Percentiles rank a stretch among this genome's conserved stretches.
These are phyloP conservation scores for Phanerodontia chrysosporium DNA, from an alignment of 768 basidiomycete genomes.

Conservation along the genomic window DNA sequence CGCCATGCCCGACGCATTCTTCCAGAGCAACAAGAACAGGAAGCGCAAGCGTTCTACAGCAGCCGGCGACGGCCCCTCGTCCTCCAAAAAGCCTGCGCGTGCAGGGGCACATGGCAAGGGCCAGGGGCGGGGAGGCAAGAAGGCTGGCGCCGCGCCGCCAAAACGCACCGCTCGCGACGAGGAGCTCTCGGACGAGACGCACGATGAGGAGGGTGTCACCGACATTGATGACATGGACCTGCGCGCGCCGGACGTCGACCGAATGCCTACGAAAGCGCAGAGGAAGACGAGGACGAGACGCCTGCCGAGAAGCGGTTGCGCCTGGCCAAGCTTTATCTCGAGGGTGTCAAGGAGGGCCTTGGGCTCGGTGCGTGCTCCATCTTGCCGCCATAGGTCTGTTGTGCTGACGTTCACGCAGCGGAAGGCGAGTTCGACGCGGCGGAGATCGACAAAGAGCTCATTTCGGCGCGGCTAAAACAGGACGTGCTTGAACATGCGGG, in stretches of 20 bases:
- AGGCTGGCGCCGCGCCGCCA: slow-evolving; percentile 8
- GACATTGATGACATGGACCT: slow-evolving; percentile 75
- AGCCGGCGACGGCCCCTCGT: slow-evolving; percentile 28
- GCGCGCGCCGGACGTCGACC: slow-evolving; percentile 48
- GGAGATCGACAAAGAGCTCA: slow-evolving; percentile 90
- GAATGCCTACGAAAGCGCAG: slow-evolving; percentile 55
- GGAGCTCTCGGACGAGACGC: slow-evolving; percentile 64
- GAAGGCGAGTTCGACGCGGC: slow-evolving; percentile 94
- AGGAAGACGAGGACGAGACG: slow-evolving; percentile 86
- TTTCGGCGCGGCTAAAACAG: slow-evolving; percentile 84
- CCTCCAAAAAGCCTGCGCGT: slow-evolving; percentile 27
- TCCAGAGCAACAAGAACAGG: slow-evolving; percentile 53
- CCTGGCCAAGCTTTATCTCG: slow-evolving; percentile 86
- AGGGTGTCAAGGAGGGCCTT: slow-evolving; percentile 72
- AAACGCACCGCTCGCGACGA: slow-evolving; percentile 40
- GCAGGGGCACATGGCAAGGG: slow-evolving; percentile 10
- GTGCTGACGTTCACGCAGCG: slow-evolving; percentile 33
- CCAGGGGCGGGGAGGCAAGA: slow-evolving; percentile 18
- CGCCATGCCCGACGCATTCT: slow-evolving; percentile 81
- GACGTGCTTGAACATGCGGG: slow-evolving; percentile 90
- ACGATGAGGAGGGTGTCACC: slow-evolving; percentile 42
- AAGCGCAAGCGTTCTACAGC: slow-evolving; percentile 56
- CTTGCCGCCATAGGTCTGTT: neutral
- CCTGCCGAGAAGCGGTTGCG: slow-evolving; percentile 90
- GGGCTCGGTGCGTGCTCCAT: slow-evolving; percentile 29